phyloP scores from a whole-genome alignment of 495 filamentous ascomycete species.

The Xylaria telfairii region DNA sequence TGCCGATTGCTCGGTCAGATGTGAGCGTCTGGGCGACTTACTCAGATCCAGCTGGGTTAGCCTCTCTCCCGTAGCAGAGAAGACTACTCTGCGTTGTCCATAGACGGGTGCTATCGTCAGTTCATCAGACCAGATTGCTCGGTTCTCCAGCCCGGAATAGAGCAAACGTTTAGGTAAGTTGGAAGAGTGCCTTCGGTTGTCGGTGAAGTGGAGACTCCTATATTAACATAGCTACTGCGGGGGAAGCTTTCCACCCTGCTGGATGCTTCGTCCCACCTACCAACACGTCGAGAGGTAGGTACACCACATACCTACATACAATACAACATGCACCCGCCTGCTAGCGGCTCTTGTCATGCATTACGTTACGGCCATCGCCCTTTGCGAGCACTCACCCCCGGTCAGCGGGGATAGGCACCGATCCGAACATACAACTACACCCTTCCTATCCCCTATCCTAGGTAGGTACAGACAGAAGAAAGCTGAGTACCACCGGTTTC shows the following conservation, averaged over 20 bases:
- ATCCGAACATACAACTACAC: neutral
- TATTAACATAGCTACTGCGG: neutral
- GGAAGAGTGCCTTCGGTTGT: slow-evolving; percentile 26
- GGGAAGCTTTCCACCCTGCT: slow-evolving; percentile 3
- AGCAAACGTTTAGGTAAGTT: slow-evolving; percentile 2
- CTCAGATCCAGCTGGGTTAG: neutral
- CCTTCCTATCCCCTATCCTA: neutral
- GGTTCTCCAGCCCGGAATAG: slow-evolving; percentile 11
- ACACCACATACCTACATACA: neutral
- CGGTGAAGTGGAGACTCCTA: slow-evolving; percentile 35
- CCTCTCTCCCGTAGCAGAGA: neutral
- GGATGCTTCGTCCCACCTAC: neutral
- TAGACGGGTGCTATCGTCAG: neutral
- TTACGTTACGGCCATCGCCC: neutral
- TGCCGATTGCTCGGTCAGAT: slow-evolving; percentile 12
- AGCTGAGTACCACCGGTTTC: slow-evolving; percentile 1
- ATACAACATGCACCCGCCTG: neutral
- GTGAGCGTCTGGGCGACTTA: neutral
- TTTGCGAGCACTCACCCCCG: neutral
- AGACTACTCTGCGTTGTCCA: neutral
- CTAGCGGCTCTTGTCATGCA: neutral
- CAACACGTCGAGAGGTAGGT: no score
- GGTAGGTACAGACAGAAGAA: neutral
- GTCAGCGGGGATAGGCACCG: neutral
- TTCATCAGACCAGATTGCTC: neutral